phyloP scores from a whole-genome alignment of 2,329 filamentous ascomycete species.

The Monilinia aucupariae region DNA sequence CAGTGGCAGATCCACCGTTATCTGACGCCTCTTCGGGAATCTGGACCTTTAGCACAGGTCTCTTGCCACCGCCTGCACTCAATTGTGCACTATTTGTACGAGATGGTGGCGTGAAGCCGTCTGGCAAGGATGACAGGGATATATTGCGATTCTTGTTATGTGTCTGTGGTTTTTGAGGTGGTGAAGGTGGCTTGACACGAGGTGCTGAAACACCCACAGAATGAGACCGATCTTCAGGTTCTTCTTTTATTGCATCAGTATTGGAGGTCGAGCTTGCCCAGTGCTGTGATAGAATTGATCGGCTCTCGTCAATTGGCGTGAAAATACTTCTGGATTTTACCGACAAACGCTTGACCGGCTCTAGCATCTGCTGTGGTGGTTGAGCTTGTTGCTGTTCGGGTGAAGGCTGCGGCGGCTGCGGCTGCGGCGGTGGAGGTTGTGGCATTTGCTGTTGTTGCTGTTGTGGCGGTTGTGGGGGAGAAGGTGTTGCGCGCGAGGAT shows the following conservation, averaged over 20 bases:
- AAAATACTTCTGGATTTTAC: slow-evolving; percentile 71
- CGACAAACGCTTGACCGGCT: slow-evolving; percentile 47
- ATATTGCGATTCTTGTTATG: slow-evolving; percentile 43
- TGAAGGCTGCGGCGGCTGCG: slow-evolving; percentile 36
- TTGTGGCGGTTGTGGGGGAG: slow-evolving; percentile 55
- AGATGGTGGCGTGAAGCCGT: slow-evolving; percentile 65
- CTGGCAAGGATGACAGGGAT: slow-evolving; percentile 49
- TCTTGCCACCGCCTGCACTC: slow-evolving; percentile 51
- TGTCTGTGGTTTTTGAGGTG: slow-evolving; percentile 45
- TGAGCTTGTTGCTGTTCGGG: slow-evolving; percentile 42
- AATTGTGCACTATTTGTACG: slow-evolving; percentile 71
- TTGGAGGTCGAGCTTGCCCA: slow-evolving; percentile 58
- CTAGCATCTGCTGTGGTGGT: slow-evolving; percentile 46
- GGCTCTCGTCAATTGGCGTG: slow-evolving; percentile 90
- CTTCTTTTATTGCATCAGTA: slow-evolving; percentile 33
- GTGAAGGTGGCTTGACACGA: slow-evolving; percentile 50
- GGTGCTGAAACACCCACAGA: slow-evolving; percentile 58
- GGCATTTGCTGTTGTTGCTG: slow-evolving; percentile 51
- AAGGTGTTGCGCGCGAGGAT: slow-evolving; percentile 45
- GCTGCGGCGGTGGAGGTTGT: slow-evolving; percentile 43
- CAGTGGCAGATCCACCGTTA: slow-evolving; percentile 62
- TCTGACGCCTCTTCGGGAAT: slow-evolving; percentile 91
- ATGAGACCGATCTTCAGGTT: slow-evolving; percentile 46
- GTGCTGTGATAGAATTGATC: slow-evolving; percentile 82
- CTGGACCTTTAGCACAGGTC: slow-evolving; percentile 84